phyloP scores from a whole-genome alignment of 2,329 filamentous ascomycete species.

The Botrytis hyacinthi region DNA sequence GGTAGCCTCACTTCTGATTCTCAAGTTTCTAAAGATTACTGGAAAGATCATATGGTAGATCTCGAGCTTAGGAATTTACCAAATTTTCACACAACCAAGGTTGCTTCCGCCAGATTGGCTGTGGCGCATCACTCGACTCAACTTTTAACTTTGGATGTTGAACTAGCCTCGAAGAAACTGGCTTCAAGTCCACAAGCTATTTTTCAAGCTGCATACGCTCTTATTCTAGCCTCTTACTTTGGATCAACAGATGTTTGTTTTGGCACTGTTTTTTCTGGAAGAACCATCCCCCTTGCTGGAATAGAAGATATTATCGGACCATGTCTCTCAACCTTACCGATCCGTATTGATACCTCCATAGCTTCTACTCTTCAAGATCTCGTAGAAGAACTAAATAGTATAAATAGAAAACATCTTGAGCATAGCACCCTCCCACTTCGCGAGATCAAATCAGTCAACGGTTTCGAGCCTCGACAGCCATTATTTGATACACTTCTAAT shows the following conservation, averaged over 20 bases:
- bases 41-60: constrained; percentile 63
- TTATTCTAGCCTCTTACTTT: constrained; percentile 63
- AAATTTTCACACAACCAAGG: constrained; percentile 49
- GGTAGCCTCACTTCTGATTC: constrained; percentile 34
- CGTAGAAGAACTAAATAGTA: constrained; percentile 59
- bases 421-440: constrained; percentile 63
- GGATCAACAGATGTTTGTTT: constrained; percentile 67
- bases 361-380: constrained; percentile 57
- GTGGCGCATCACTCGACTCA: constrained; percentile 36
- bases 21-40: constrained; percentile 58
- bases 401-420: constrained; percentile 63
- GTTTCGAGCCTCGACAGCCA: constrained; percentile 51
- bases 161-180: constrained; percentile 30
- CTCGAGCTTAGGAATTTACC: constrained; percentile 57
- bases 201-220: constrained; percentile 70
- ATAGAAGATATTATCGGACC: constrained; percentile 78
- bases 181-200: constrained; percentile 61
- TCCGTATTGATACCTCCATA: constrained; percentile 59
- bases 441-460: constrained; percentile 64
- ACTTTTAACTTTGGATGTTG: constrained; percentile 35
- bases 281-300: constrained; percentile 66
- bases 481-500: constrained; percentile 80
- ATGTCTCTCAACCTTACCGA: constrained; percentile 72
- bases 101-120: constrained; percentile 34
- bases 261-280: constrained; percentile 78